Evolutionary conservation across 257 asterid species (phyloP).

Genomic region (Anisodus acutangulus): DNA sequence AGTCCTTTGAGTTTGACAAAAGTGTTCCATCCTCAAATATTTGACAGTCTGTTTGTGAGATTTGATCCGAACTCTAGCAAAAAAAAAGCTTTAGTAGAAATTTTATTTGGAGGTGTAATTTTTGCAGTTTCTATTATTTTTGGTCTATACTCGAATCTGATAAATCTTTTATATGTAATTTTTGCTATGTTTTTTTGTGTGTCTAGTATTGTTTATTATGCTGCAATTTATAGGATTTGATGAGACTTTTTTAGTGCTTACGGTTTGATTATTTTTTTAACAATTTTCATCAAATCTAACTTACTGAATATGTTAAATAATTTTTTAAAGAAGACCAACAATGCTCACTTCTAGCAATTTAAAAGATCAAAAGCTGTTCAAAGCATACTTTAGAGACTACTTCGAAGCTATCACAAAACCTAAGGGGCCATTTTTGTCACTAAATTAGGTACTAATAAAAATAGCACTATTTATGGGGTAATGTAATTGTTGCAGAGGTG

Average conservation of each 20-base stretch:
- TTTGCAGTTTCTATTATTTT: too few relatives aligned
- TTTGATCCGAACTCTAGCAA: too few relatives aligned
- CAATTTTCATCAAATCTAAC: not conserved
- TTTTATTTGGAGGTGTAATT: too few relatives aligned
- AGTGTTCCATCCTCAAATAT: too few relatives aligned
- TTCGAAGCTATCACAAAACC: not conserved
- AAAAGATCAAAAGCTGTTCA: not conserved
- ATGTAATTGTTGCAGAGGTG: constrained; percentile 35
- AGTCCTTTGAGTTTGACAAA: too few relatives aligned
- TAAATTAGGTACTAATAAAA: not conserved
- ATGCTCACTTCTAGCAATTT: not conserved
- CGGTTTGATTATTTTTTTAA: not conserved
- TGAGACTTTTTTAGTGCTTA: too few relatives aligned
- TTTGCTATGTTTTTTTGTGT: not conserved
- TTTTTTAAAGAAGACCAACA: not conserved
- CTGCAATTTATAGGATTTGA: not conserved
- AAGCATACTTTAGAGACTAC: not conserved
- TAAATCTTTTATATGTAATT: not conserved
- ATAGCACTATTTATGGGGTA: not conserved
- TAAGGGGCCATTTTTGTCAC: not conserved
- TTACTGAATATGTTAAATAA: not conserved
- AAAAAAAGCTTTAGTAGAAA: too few relatives aligned
- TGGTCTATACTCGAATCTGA: not conserved
- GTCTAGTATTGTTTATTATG: not conserved
- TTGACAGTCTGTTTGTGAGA: too few relatives aligned